Percentiles rank a stretch among this genome's conserved stretches.
phyloP scores from a whole-genome alignment of 23 red algal species.

The Pyropia haitanensis region DNA sequence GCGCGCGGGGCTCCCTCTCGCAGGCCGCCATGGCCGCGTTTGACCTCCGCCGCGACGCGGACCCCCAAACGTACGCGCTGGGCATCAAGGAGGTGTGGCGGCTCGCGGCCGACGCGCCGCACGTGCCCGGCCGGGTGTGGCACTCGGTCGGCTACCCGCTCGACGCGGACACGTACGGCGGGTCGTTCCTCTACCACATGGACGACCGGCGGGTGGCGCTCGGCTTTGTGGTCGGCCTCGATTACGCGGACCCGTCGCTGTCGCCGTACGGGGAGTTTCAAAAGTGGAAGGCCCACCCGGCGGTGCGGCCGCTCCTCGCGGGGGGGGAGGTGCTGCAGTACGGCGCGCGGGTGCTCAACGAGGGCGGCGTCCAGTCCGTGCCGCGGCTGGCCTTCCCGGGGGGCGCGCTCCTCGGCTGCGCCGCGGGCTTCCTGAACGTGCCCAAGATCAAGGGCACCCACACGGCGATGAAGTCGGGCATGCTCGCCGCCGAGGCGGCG shows the following conservation, averaged over 20 bases:
- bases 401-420: slow-evolving; percentile 83
- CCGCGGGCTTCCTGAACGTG: slow-evolving; percentile 97
- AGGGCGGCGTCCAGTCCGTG: slow-evolving; percentile 80
- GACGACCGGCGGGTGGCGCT: slow-evolving; percentile 57
- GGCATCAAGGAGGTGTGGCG: slow-evolving; percentile 97
- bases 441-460: slow-evolving; percentile 99
- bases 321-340: slow-evolving; percentile 84
- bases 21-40: slow-evolving; percentile 40
- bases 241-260: slow-evolving; percentile 84
- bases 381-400: slow-evolving; percentile 85
- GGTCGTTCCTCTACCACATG: slow-evolving; percentile 95
- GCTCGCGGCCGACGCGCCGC: slow-evolving; percentile 24
- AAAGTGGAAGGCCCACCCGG: slow-evolving; percentile 73
- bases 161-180: slow-evolving; percentile 85
- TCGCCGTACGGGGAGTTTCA: slow-evolving; percentile 85
- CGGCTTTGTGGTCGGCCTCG: slow-evolving; percentile 81
- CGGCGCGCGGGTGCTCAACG: slow-evolving; percentile 82
- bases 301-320: slow-evolving; percentile 47
- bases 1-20: slow-evolving; percentile 74
- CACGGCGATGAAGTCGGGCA: slow-evolving; percentile 95
- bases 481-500: slow-evolving; percentile 82
- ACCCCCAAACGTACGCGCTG: slow-evolving; percentile 87
- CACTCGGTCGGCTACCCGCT: slow-evolving; percentile 90
- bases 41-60: slow-evolving; percentile 18
- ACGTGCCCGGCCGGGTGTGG: slow-evolving; percentile 49